Conservation (phyloP, 2,329 filamentous ascomycete species). For the Talaromyces sp. region DNA sequence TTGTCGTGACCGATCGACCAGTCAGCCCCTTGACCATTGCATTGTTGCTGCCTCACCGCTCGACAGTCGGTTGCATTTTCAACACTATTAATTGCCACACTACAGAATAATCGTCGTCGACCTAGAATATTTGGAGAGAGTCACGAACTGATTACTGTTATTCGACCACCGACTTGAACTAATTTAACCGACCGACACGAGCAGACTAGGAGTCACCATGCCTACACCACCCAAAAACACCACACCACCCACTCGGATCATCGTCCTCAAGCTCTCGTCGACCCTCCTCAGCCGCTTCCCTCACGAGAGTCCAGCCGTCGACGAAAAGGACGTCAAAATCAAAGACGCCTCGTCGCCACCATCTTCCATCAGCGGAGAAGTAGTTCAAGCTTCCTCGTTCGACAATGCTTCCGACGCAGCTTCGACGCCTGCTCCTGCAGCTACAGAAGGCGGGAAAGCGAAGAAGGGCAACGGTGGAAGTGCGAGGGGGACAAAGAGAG, state of each 20-base stretch:
- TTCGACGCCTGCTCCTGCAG: constrained; percentile 41
- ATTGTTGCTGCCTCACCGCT: constrained; percentile 17
- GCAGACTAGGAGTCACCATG: constrained; percentile 20
- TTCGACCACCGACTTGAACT: neutral
- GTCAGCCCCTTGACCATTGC: constrained; percentile 17
- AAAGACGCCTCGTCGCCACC: constrained; percentile 27
- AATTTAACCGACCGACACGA: neutral
- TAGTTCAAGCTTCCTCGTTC: constrained; percentile 37
- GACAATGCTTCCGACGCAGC: constrained; percentile 42
- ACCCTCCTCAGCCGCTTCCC: constrained; percentile 36
- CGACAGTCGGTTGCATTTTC: constrained; percentile 26
- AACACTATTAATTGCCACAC: constrained; percentile 16
- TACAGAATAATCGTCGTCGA: neutral
- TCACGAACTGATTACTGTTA: neutral
- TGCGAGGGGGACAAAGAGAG: constrained; percentile 62
- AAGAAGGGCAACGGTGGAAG: constrained; percentile 48
- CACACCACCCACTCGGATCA: constrained; percentile 35
- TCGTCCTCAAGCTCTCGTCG: constrained; percentile 42
- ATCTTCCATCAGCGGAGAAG: constrained; percentile 35
- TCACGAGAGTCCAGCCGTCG: constrained; percentile 22
- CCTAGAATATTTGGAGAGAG: neutral
- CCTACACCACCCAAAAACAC: constrained; percentile 28
- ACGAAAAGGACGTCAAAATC: constrained; percentile 21
- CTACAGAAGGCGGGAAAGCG: constrained; percentile 34
- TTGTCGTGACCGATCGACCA: constrained; percentile 29